phyloP scores from a whole-genome alignment of 1,139 yeast genomes.

The Magnusiomyces sp. region DNA sequence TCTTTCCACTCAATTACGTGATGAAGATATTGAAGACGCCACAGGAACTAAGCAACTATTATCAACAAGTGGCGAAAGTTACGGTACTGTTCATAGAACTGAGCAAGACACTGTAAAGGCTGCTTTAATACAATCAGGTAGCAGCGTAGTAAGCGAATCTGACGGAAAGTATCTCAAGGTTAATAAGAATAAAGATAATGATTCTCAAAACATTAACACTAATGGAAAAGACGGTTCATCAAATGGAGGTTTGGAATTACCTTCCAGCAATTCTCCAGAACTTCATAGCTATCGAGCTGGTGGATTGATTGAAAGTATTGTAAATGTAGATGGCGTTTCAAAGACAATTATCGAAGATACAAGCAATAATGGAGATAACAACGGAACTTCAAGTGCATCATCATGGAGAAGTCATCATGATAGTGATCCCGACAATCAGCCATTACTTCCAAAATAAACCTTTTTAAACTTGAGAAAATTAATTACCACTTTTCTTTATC shows the following conservation, averaged over 20 bases:
- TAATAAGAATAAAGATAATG: neutral
- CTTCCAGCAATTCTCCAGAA: constrained; percentile 19
- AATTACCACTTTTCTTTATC: no score
- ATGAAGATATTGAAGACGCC: neutral
- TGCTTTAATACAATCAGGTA: constrained; percentile 13
- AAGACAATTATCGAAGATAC: constrained; percentile 72
- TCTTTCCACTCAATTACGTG: neutral
- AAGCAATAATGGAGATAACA: neutral
- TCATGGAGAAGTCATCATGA: neutral
- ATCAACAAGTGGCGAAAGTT: constrained; percentile 7
- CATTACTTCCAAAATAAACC: no score
- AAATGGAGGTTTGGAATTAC: no score
- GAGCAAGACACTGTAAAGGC: constrained; percentile 42
- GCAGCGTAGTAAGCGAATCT: neutral
- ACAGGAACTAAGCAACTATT: constrained; percentile 4
- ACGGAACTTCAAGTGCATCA: neutral
- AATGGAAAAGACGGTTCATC: neutral
- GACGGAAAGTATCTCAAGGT: neutral
- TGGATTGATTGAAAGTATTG: constrained; percentile 77
- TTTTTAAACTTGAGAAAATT: no score
- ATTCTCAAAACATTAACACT: neutral
- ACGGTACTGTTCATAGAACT: constrained; percentile 40
- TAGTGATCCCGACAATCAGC: neutral
- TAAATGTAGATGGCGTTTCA: constrained; percentile 75
- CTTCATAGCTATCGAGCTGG: constrained; percentile 38